Base-by-base conservation (phyloP, 2,329 filamentous ascomycete species). In the Fusarium azukiicola region DNA sequence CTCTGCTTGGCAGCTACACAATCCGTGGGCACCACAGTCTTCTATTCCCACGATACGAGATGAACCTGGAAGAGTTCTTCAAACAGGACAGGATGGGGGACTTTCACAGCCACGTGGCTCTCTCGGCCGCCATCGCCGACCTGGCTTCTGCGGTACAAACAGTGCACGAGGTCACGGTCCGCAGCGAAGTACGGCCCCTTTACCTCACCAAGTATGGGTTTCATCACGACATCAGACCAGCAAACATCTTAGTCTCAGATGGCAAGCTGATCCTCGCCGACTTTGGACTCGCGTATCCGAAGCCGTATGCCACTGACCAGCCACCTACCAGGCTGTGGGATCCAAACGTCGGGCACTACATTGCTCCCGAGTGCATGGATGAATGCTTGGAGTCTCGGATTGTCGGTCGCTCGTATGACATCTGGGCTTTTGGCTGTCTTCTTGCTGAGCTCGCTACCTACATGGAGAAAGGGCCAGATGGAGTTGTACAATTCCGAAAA, bases 341-440 rank as follows among this genome's bases (percentile, higher is more conserved):
- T 19, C 7, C n/a, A 36, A 54, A 54, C 50, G 9, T 54, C 50
- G 50, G 50, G 14, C 27, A 27, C 27, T 54, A 54, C 27, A 54
- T 54, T 32, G 50, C 50, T n/a, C 50, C 50, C 17, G 50, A 54
- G 27, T 54, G 50, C 50, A 54, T 54, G 50, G 7, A 54, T 54
- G 23, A n/a, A 27, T 11, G 17, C 50, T 54, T 54, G 1, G 50
- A 54, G 23, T n/a, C n/a, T 23, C 50, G 27, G 27, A 11, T 54
- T 9, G 27, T 54, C 36, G 50, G 50, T 2, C 50, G 50, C 27
- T 54, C 50, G 5, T 54, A 54, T 23, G 50, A 54, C 50, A 54
- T 54, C 50, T 54, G 50, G 50, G 50, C 50, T 16, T 54, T 54
- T 54, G 50, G 50, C 14, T 54, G 50, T 36, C 50, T 54, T 54